A percentile compares a stretch with the other conserved stretches of the same genome.
phyloP scores from a whole-genome alignment of 1,284 basidiomycete genomes.

The Ganoderma meredithae region DNA sequence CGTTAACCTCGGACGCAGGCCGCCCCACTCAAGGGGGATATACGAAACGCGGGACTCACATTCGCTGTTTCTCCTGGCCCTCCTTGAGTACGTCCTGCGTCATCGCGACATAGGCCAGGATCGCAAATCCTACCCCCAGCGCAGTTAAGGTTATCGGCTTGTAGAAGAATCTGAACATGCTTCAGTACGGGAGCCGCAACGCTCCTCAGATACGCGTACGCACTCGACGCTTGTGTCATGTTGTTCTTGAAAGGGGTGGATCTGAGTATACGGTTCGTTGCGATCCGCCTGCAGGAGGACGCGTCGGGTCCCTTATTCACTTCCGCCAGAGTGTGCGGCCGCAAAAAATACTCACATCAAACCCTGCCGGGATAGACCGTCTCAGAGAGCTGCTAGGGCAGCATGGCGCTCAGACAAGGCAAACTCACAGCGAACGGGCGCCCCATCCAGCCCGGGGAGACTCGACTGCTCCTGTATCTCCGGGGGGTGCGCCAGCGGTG shows the following conservation, averaged over 20 bases:
- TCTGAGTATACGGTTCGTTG: constrained; percentile 81
- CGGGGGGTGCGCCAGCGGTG: constrained; percentile 8
- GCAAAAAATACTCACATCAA: constrained; percentile 38
- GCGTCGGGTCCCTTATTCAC: constrained; percentile 19
- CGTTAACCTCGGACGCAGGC: constrained; percentile 13
- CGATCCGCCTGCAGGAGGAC: constrained; percentile 67
- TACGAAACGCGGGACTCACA: constrained; percentile 56
- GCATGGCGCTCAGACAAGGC: constrained; percentile 1
- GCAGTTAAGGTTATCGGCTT: constrained; percentile 80
- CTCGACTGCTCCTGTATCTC: constrained; percentile 35
- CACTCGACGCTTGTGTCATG: constrained; percentile 84
- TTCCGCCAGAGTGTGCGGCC: not conserved
- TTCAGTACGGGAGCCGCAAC: constrained; percentile 10
- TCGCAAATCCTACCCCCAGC: constrained; percentile 66
- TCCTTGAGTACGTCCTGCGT: constrained; percentile 82
- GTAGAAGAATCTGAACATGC: constrained; percentile 73
- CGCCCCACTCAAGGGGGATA: constrained; percentile 4
- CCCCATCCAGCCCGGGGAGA: constrained; percentile 39
- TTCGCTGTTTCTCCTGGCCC: constrained; percentile 77
- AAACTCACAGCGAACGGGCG: constrained; percentile 42
- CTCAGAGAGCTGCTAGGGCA: constrained; percentile 11
- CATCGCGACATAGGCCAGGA: constrained; percentile 80
- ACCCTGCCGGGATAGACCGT: constrained; percentile 34
- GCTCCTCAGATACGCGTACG: constrained; percentile 39
- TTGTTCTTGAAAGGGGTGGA: constrained; percentile 81